Evolutionary conservation across 2,329 filamentous ascomycete species (phyloP), one percentile per base, ranked within the genome.

Genomic region (Aspergillus sp.): DNA sequence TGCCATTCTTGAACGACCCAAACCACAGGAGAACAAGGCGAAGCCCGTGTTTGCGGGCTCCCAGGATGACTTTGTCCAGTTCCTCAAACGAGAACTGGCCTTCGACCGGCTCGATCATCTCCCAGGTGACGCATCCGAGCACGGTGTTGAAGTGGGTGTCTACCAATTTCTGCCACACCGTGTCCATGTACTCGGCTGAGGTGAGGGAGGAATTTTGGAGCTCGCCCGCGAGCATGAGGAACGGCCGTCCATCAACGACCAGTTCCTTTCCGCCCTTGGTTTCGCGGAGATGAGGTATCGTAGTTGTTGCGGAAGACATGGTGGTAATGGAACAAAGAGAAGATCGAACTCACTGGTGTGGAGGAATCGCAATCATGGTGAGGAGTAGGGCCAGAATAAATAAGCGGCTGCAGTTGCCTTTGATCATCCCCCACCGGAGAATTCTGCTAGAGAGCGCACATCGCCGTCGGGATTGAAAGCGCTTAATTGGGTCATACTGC

Each of bases 181-280:
- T 64, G 14, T 65, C 59, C 76, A 79, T 79, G 52, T 73, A 78
- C 43, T 69, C 64, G 7, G 72, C 67, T 4, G 73, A 78, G 8
- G 68, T 73, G 44, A 79, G 64, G 1, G 74, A 76, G 0, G 76
- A 79, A 57, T 79, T 79, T 50, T 79, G 76, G 35, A 78, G 61
- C 62, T 79, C 75, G 9, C 63, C 76, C n/a, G 65, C 72, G 5
- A 76, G 66, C 54, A 76, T 72, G 33, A 78, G 70, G 49, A 76
- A 76, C 0, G 75, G 76, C 26, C 73, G 60, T 54, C 70, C 75
- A 61, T 78, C 57, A 54, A 78, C 73, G 41, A 76, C 60, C 13
- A 79, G 66, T 22, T 7, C 22, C 53, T 79, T 74, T 19, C 63
- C 59, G 6, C 54, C 22, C 22, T 1, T 22, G 22, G 22, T 22